Conservation (phyloP, 345 rosid species). For the Arabis alpina region DNA sequence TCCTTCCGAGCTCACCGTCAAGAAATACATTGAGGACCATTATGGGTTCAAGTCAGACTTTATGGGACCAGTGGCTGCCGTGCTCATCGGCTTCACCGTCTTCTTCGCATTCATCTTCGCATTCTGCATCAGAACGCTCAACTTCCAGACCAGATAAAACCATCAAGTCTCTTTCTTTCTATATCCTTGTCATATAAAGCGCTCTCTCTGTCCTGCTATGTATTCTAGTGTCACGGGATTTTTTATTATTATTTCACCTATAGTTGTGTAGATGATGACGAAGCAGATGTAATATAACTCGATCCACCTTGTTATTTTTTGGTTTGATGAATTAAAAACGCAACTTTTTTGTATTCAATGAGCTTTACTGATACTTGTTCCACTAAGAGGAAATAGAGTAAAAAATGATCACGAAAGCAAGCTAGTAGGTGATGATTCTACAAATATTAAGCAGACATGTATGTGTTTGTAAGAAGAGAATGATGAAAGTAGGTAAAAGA, state of each 20-base stretch:
- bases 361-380: too few species aligned
- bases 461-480: too few species aligned
- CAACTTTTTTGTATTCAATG: not conserved
- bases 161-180: not conserved
- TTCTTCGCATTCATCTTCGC: slow-evolving; percentile 78
- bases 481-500: too few species aligned
- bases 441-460: too few species aligned
- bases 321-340: slow-evolving; percentile 3
- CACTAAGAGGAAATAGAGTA: too few species aligned
- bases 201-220: slow-evolving; percentile 5
- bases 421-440: too few species aligned
- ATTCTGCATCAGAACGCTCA: slow-evolving; percentile 70
- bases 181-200: not conserved
- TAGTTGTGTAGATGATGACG: slow-evolving; percentile 25
- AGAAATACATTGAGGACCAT: slow-evolving; percentile 48
- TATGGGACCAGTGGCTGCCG: slow-evolving; percentile 76
- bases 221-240: not conserved
- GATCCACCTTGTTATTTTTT: not conserved
- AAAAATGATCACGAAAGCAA: too few species aligned
- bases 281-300: slow-evolving; percentile 29
- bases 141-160: slow-evolving; percentile 60
- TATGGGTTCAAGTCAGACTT: slow-evolving; percentile 66
- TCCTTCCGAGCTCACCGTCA: slow-evolving; percentile 31
- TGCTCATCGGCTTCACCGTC: slow-evolving; percentile 55
- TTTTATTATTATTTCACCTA: slow-evolving; percentile 16